Percentiles rank a stretch among this genome's conserved stretches.
Evolutionary conservation across 2,329 filamentous ascomycete genomes (phyloP).

Genomic region (Coleophoma crateriformis): DNA sequence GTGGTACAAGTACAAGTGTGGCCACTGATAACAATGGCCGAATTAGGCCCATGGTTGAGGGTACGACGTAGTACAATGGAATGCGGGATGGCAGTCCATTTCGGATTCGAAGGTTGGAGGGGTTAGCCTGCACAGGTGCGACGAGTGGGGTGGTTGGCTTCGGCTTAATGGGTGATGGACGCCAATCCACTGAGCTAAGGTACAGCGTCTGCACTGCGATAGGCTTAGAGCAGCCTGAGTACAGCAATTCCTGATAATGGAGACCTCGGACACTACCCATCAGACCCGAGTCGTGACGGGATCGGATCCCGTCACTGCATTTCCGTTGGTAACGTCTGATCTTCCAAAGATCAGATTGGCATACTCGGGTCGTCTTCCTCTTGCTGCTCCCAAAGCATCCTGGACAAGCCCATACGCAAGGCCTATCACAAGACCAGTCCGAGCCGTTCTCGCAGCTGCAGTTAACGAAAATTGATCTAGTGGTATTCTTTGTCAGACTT

Average conservation of each 20-base stretch:
- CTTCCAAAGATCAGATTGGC: slow-evolving; percentile 58
- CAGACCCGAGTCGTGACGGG: too few relatives aligned
- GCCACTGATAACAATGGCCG: too few relatives aligned
- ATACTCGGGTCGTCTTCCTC: slow-evolving; percentile 70
- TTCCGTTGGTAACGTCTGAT: slow-evolving; percentile 18
- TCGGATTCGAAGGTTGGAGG: not conserved
- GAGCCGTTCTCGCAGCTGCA: slow-evolving; percentile 72
- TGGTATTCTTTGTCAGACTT: slow-evolving; percentile 4
- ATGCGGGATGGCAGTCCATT: not conserved
- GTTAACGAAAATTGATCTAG: slow-evolving; percentile 74
- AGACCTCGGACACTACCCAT: too few relatives aligned
- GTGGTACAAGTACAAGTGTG: too few relatives aligned
- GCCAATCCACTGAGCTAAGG: too few relatives aligned
- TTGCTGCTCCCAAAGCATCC: slow-evolving; percentile 63
- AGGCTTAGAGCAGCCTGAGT: too few relatives aligned
- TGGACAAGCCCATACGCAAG: slow-evolving; percentile 76
- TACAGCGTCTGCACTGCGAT: too few relatives aligned
- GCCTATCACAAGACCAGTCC: slow-evolving; percentile 73
- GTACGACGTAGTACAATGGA: not conserved
- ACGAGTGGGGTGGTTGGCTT: not conserved
- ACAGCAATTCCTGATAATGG: too few relatives aligned
- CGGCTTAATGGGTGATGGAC: too few relatives aligned
- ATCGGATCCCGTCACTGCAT: not conserved
- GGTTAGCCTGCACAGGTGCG: not conserved
- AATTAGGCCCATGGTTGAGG: too few relatives aligned